A percentile compares a stretch with the other conserved stretches of the same genome.
Conservation (phyloP, 2,329 filamentous ascomycete genomes). For the Bipolaris zeicola region DNA sequence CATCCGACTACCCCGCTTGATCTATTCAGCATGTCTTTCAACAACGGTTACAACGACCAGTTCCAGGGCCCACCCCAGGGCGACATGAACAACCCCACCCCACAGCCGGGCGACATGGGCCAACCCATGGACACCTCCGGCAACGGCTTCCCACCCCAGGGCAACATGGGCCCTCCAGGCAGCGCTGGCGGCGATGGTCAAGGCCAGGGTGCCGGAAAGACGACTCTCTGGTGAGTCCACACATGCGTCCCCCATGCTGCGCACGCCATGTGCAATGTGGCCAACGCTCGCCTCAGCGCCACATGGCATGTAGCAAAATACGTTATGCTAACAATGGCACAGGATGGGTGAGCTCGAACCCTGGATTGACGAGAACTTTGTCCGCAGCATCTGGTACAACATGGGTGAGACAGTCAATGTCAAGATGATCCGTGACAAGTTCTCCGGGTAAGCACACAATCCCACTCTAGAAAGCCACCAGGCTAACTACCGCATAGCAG, state of each 20-base stretch:
- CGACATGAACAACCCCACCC: slow-evolving; percentile 55
- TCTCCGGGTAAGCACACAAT: slow-evolving; percentile 75
- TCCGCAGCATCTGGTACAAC: slow-evolving; percentile 92
- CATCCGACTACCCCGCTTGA: slow-evolving; percentile 26
- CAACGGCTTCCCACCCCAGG: slow-evolving; percentile 55
- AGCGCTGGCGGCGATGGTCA: slow-evolving; percentile 42
- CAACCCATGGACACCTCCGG: slow-evolving; percentile 63
- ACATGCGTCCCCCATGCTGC: background rate
- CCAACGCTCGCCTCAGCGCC: background rate
- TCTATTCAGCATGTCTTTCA: slow-evolving; percentile 65
- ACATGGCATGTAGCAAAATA: background rate
- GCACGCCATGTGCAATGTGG: background rate
- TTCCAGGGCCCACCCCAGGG: slow-evolving; percentile 65
- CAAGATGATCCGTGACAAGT: slow-evolving; percentile 99
- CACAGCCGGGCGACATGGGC: slow-evolving; percentile 58
- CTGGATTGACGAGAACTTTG: slow-evolving; percentile 99
- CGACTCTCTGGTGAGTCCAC: slow-evolving; percentile 57
- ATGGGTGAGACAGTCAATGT: slow-evolving; percentile 96
- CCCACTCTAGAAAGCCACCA: slow-evolving; percentile 17
- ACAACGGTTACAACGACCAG: slow-evolving; percentile 64
- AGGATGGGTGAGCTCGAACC: slow-evolving; percentile 99
- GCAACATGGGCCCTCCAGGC: slow-evolving; percentile 54
- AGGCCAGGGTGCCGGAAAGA: slow-evolving; percentile 54
- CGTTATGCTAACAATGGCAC: slow-evolving; percentile 29
- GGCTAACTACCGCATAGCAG: slow-evolving; percentile 67